A percentile compares a stretch with the other conserved stretches of the same genome.
Evolutionary conservation across 2,329 filamentous ascomycete species (phyloP).

Genomic region (Monosporascus sp.): DNA sequence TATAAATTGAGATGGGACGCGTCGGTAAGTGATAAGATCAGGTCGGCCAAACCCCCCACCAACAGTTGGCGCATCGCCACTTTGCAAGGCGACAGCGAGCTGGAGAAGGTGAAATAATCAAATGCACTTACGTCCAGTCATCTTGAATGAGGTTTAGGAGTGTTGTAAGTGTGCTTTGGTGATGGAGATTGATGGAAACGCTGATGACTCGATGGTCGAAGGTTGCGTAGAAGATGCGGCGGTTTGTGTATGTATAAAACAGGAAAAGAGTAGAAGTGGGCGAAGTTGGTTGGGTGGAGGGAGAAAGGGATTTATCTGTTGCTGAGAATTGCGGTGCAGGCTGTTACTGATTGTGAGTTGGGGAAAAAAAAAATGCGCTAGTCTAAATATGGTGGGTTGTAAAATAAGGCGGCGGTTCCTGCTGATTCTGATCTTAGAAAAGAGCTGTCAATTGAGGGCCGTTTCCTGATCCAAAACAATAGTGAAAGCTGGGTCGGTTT

Average conservation of each 20-base stretch:
- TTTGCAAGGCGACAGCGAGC: constrained; percentile 11
- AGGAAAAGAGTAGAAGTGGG: constrained; percentile 14
- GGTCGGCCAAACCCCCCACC: constrained; percentile 20
- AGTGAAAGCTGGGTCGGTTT: background rate
- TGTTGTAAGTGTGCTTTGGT: constrained; percentile 18
- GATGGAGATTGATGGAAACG: constrained; percentile 24
- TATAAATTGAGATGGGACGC: constrained; percentile 21
- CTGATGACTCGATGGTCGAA: constrained; percentile 23
- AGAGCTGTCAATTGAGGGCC: background rate
- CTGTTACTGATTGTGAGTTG: constrained; percentile 25
- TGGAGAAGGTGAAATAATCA: constrained; percentile 9
- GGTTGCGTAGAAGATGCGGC: constrained; percentile 9
- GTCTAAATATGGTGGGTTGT: constrained; percentile 4
- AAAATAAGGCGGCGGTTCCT: background rate
- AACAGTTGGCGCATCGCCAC: constrained; percentile 2
- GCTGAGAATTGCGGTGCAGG: constrained; percentile 19
- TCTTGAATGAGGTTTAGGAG: constrained; percentile 40
- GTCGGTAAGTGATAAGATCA: constrained; percentile 10
- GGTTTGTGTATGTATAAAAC: constrained; percentile 25
- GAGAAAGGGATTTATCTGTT: constrained; percentile 13
- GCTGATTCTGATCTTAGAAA: background rate
- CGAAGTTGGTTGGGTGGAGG: constrained; percentile 11
- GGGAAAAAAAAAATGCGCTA: constrained; percentile 10
- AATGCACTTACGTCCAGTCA: constrained; percentile 66
- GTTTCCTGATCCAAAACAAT: background rate